phyloP scores from a whole-genome alignment of 148 eudicot genomes.

The Chenopodium quinoa region DNA sequence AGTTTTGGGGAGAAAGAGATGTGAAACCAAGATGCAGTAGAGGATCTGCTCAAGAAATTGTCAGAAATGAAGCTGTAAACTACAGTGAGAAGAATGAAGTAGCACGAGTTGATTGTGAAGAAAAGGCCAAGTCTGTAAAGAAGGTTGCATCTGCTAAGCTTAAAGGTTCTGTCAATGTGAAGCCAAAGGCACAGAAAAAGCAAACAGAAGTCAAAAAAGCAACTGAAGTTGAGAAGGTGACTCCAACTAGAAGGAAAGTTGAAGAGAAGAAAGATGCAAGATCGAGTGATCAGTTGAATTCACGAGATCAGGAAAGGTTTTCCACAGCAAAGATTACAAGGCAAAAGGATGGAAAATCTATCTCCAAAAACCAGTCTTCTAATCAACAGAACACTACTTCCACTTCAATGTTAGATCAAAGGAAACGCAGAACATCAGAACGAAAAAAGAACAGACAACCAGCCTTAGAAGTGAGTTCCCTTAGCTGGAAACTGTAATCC shows the following conservation, averaged over 20 bases:
- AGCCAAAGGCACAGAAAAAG: background rate
- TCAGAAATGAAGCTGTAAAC: slow-evolving; percentile 16
- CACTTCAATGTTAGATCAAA: slow-evolving; percentile 22
- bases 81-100: slow-evolving; percentile 29
- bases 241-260: slow-evolving; percentile 33
- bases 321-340: slow-evolving; percentile 23
- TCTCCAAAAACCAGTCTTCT: slow-evolving; percentile 24
- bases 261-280: slow-evolving; percentile 32
- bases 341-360: slow-evolving; percentile 28
- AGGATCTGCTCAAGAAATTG: slow-evolving; percentile 10
- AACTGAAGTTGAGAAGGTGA: slow-evolving; percentile 22
- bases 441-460: slow-evolving; percentile 29
- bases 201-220: background rate
- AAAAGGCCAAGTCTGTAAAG: slow-evolving; percentile 19
- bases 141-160: slow-evolving; percentile 25
- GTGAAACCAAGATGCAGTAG: slow-evolving; percentile 30
- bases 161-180: background rate
- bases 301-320: slow-evolving; percentile 29
- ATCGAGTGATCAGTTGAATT: slow-evolving; percentile 23
- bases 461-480: slow-evolving; percentile 35
- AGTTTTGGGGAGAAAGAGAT: slow-evolving; percentile 17
- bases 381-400: slow-evolving; percentile 22
- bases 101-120: slow-evolving; percentile 20
- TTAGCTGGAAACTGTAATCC: background rate
- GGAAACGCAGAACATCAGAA: slow-evolving; percentile 21